phyloP scores from a whole-genome alignment of 139 green algal species.

The Micromonas commoda region DNA sequence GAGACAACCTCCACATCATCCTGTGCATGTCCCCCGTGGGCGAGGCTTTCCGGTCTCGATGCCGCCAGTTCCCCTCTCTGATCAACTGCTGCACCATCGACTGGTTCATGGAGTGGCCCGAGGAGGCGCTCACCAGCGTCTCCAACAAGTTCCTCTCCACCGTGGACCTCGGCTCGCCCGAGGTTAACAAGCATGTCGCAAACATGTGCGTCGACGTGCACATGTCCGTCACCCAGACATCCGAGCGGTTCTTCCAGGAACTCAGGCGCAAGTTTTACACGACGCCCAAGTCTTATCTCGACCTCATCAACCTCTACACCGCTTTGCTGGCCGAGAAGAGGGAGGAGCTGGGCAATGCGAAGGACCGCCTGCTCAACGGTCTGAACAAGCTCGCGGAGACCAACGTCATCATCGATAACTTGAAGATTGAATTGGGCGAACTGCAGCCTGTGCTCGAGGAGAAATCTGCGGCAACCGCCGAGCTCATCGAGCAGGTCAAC shows the following conservation, averaged over 20 bases:
- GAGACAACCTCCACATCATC: slow-evolving; percentile 73
- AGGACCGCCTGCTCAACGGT: slow-evolving; percentile 66
- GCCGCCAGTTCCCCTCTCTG: slow-evolving; percentile 68
- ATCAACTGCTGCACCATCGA: slow-evolving; percentile 82
- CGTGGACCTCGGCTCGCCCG: slow-evolving; percentile 53
- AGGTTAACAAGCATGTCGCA: slow-evolving; percentile 43
- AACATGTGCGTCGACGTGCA: slow-evolving; percentile 55
- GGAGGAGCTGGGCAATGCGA: slow-evolving; percentile 42
- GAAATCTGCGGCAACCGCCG: slow-evolving; percentile 57
- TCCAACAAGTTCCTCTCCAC: slow-evolving; percentile 56
- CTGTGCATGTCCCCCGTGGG: slow-evolving; percentile 74
- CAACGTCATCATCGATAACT: slow-evolving; percentile 64
- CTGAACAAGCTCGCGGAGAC: slow-evolving; percentile 75
- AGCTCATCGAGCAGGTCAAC: slow-evolving; percentile 60
- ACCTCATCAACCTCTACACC: slow-evolving; percentile 77
- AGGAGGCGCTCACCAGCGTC: slow-evolving; percentile 48
- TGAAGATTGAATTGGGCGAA: slow-evolving; percentile 64
- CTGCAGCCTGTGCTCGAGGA: slow-evolving; percentile 69
- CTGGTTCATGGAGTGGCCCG: slow-evolving; percentile 65
- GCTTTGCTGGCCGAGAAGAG: slow-evolving; percentile 41
- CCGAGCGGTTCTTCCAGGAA: slow-evolving; percentile 37
- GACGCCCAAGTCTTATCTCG: slow-evolving; percentile 79
- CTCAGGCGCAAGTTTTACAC: slow-evolving; percentile 55
- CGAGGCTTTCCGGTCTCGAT: slow-evolving; percentile 61
- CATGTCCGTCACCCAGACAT: slow-evolving; percentile 9